Evolutionary conservation across 192 early-diverging fungal genomes (phyloP).

Genomic region (Linnemannia zychae): DNA sequence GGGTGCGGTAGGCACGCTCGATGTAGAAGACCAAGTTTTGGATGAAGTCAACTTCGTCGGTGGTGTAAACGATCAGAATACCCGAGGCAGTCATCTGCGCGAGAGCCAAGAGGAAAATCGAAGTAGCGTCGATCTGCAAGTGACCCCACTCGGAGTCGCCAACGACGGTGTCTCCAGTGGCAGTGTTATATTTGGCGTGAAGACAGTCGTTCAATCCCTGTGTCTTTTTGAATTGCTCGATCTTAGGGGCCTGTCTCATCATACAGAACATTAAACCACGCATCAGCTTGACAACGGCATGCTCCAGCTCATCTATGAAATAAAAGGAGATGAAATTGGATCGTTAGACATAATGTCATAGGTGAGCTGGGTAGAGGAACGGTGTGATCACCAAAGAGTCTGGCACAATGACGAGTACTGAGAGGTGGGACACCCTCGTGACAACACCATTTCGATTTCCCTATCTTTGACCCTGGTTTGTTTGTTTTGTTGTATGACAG

Average conservation of each 20-base stretch:
- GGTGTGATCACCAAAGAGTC: neutral
- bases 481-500: neutral
- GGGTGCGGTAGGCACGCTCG: conserved; percentile 85
- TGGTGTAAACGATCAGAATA: conserved; percentile 80
- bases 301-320: conserved; percentile 86
- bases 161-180: conserved; percentile 87
- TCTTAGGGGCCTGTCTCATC: conserved; percentile 88
- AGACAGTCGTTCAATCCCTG: conserved; percentile 81
- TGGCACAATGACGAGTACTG: neutral
- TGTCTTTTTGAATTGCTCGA: conserved; percentile 87
- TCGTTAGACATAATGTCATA: neutral
- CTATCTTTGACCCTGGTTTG: neutral
- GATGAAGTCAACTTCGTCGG: conserved; percentile 88
- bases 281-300: conserved; percentile 90
- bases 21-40: conserved; percentile 94
- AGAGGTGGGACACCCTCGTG: neutral
- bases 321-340: neutral
- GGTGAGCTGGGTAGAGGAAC: neutral
- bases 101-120: conserved; percentile 81
- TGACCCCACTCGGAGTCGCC: conserved; percentile 90
- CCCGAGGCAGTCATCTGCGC: conserved; percentile 90
- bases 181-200: conserved; percentile 91
- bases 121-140: conserved; percentile 91
- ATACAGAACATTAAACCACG: conserved; percentile 83
- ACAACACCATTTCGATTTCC: neutral